Evolutionary conservation across 352 stramenopile species (phyloP).

Genomic region (Phytophthora meadii): DNA sequence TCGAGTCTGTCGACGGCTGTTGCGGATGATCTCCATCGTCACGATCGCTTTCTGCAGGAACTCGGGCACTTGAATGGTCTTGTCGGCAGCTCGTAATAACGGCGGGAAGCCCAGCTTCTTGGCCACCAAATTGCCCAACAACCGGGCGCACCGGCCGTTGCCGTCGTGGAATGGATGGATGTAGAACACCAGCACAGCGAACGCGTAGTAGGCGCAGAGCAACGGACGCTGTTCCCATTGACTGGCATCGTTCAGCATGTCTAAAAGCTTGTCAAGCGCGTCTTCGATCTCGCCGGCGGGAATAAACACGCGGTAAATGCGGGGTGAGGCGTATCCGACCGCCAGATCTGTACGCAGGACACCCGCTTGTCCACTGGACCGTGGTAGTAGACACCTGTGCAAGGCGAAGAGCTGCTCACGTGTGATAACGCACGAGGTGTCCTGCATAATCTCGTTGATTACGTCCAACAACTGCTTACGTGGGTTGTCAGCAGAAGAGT

Average conservation of each 20-base stretch:
- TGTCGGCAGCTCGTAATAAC: conserved; percentile 72
- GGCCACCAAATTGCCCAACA: conserved; percentile 78
- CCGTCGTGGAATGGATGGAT: conserved; percentile 89
- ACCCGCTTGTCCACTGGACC: conserved; percentile 50
- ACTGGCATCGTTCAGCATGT: conserved; percentile 51
- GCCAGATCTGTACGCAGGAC: conserved; percentile 62
- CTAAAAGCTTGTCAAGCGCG: conserved; percentile 53
- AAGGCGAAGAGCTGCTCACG: conserved; percentile 66
- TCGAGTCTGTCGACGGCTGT: conserved; percentile 56
- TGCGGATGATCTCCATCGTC: conserved; percentile 75
- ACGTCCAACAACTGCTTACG: conserved; percentile 57
- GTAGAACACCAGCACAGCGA: conserved; percentile 82
- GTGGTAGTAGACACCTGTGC: conserved; percentile 62
- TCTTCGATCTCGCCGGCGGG: conserved; percentile 64
- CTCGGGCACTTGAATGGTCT: conserved; percentile 79
- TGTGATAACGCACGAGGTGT: conserved; percentile 58
- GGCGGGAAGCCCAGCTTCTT: conserved; percentile 75
- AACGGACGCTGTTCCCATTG: conserved; percentile 59
- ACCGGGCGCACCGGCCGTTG: conserved; percentile 77
- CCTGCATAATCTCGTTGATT: conserved; percentile 73
- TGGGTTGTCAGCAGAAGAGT: conserved; percentile 22
- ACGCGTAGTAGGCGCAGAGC: conserved; percentile 80
- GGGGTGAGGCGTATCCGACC: conserved; percentile 78
- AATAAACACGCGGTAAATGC: conserved; percentile 85
- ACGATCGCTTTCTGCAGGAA: conserved; percentile 80